Percentiles rank a stretch among this genome's conserved stretches.
Evolutionary conservation across 306 rosid genomes (phyloP).

Genomic region (Rosa persica): DNA sequence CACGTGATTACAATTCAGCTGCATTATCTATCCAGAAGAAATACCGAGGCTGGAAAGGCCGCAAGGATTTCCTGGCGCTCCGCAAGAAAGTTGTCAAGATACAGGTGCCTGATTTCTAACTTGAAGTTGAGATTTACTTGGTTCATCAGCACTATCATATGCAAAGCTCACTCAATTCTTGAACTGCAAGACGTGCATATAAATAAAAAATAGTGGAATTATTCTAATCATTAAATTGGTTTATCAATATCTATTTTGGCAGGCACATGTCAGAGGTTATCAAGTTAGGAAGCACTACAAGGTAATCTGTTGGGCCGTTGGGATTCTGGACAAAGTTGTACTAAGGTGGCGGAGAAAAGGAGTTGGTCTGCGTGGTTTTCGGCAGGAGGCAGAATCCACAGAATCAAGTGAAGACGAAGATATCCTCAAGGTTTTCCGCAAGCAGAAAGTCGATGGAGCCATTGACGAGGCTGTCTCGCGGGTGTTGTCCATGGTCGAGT

Average conservation of each 20-base stretch:
- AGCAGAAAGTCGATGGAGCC: constrained; percentile 70
- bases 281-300: constrained; percentile 80
- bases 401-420: constrained; percentile 81
- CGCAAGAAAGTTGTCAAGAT: constrained; percentile 86
- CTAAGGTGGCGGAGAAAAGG: constrained; percentile 90
- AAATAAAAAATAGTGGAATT: neutral
- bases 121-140: neutral
- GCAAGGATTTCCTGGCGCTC: constrained; percentile 66
- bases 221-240: neutral
- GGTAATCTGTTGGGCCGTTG: constrained; percentile 85
- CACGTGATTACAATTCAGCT: constrained; percentile 65
- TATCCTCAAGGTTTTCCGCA: constrained; percentile 75
- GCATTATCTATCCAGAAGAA: constrained; percentile 94
- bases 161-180: neutral
- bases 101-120: constrained; percentile 56
- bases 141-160: neutral
- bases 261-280: constrained; percentile 93
- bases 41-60: constrained; percentile 88
- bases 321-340: constrained; percentile 81
- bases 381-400: constrained; percentile 36
- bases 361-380: constrained; percentile 67
- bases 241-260: constrained; percentile 28
- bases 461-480: constrained; percentile 67
- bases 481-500: constrained; percentile 79
- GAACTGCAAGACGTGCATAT: constrained; percentile 1